Conservation (phyloP, 2,329 filamentous ascomycete species). For the Penicillium sp. region DNA sequence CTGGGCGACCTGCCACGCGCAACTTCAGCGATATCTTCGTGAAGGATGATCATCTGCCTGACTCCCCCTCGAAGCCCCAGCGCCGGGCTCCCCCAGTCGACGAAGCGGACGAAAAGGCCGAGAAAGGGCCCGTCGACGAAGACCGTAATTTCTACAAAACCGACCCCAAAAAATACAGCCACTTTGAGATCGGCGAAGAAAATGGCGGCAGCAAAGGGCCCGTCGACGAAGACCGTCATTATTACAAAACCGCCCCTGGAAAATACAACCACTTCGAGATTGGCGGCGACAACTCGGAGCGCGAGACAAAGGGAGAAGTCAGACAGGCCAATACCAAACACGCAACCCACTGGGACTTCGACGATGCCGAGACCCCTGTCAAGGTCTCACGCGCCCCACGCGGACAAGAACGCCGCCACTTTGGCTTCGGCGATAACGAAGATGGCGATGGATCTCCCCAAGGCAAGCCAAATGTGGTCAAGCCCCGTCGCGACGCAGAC, state of each 20-base stretch:
- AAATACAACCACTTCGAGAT: constrained; percentile 69
- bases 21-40: constrained; percentile 69
- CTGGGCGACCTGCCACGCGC: constrained; percentile 69
- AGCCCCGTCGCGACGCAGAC: constrained; percentile 75
- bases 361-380: constrained; percentile 80
- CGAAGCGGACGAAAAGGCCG: background rate
- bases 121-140: constrained; percentile 28
- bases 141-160: constrained; percentile 53
- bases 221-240: constrained; percentile 33
- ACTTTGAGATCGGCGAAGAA: constrained; percentile 48
- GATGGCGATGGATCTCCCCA: constrained; percentile 32
- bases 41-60: constrained; percentile 42
- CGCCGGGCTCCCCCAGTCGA: background rate
- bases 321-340: constrained; percentile 50
- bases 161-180: constrained; percentile 75
- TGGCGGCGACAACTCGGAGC: constrained; percentile 32
- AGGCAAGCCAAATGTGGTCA: constrained; percentile 59
- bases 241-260: constrained; percentile 65
- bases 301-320: constrained; percentile 29
- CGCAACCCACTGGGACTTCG: constrained; percentile 78
- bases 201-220: background rate
- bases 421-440: constrained; percentile 72
- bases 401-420: constrained; percentile 70
- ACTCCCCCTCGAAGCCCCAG: constrained; percentile 31
- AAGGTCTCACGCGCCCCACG: constrained; percentile 67